These are phyloP conservation scores for Candida glucosophila DNA, from an alignment of 1,139 yeast species.

Conservation along the genomic window DNA sequence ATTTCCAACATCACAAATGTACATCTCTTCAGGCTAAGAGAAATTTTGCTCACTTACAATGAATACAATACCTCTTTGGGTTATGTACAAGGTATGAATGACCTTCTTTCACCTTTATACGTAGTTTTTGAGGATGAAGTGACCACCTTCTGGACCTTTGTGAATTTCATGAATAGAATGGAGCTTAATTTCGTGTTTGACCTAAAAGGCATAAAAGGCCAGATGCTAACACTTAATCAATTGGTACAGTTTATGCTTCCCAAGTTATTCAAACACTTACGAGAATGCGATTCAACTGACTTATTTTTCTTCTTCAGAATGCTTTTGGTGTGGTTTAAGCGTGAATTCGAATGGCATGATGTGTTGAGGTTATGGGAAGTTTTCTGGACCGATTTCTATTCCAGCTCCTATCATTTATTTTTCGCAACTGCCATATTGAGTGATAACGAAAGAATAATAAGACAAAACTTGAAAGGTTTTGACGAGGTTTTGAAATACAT, in stretches of 20 bases:
- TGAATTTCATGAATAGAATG: conserved; percentile 88
- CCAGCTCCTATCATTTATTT: conserved; percentile 81
- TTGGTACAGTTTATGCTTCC: conserved; percentile 87
- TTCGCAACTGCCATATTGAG: conserved; percentile 82
- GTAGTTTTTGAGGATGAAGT: conserved; percentile 71
- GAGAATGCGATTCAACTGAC: conserved; percentile 80
- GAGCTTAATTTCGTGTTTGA: conserved; percentile 88
- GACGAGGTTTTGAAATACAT: conserved; percentile 90
- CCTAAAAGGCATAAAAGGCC: conserved; percentile 87
- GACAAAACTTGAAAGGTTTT: conserved; percentile 63
- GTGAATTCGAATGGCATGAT: conserved; percentile 81
- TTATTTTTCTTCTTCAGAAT: conserved; percentile 90
- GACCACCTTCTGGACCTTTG: conserved; percentile 81
- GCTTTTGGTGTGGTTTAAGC: conserved; percentile 90
- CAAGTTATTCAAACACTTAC: conserved; percentile 70
- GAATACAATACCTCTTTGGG: conserved; percentile 79
- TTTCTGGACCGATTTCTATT: conserved; percentile 78
- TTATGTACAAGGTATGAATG: conserved; percentile 98
- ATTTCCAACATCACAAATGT: conserved; percentile 48
- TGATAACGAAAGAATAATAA: conserved; percentile 73
- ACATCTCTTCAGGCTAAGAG: conserved; percentile 64
- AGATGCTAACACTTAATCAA: conserved; percentile 75
- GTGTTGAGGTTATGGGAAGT: conserved; percentile 83
- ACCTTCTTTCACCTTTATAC: conserved; percentile 79
- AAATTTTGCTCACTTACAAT: conserved; percentile 78